Percentiles rank a stretch among this genome's conserved stretches.
Evolutionary conservation across 306 rosid species (phyloP).

Genomic region (Calophaca sinica): DNA sequence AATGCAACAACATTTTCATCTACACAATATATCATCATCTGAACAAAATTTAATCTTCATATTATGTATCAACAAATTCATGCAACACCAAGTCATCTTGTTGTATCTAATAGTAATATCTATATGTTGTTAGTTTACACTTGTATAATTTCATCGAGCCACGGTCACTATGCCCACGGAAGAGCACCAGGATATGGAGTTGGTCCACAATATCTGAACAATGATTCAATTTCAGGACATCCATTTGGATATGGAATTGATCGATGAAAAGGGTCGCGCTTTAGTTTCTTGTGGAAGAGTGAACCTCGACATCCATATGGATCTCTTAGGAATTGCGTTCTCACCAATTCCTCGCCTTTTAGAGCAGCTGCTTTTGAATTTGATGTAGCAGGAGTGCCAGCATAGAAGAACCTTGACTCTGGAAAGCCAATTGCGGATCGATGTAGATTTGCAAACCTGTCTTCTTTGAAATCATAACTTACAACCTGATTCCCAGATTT

Average conservation of each 20-base stretch:
- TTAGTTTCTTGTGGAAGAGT: constrained; percentile 72
- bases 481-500: constrained; percentile 68
- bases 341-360: constrained; percentile 85
- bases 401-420: constrained; percentile 77
- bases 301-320: constrained; percentile 88
- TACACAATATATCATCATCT: constrained; percentile 23
- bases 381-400: constrained; percentile 77
- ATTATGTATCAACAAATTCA: constrained; percentile 24
- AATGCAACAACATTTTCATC: constrained; percentile 25
- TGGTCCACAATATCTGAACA: constrained; percentile 85
- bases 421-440: constrained; percentile 94
- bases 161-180: constrained; percentile 64
- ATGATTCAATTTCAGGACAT: constrained; percentile 86
- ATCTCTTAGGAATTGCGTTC: constrained; percentile 77
- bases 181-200: constrained; percentile 74
- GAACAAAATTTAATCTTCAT: constrained; percentile 30
- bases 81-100: neutral
- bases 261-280: constrained; percentile 92
- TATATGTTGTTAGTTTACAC: constrained; percentile 39
- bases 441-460: constrained; percentile 81
- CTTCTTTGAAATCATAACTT: constrained; percentile 87
- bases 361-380: constrained; percentile 72
- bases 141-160: constrained; percentile 1
- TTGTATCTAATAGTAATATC: constrained; percentile 30
- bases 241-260: constrained; percentile 91